Evolutionary conservation across 2,329 filamentous ascomycete genomes (phyloP).

Genomic region (Neopestalotiopsis sp.): DNA sequence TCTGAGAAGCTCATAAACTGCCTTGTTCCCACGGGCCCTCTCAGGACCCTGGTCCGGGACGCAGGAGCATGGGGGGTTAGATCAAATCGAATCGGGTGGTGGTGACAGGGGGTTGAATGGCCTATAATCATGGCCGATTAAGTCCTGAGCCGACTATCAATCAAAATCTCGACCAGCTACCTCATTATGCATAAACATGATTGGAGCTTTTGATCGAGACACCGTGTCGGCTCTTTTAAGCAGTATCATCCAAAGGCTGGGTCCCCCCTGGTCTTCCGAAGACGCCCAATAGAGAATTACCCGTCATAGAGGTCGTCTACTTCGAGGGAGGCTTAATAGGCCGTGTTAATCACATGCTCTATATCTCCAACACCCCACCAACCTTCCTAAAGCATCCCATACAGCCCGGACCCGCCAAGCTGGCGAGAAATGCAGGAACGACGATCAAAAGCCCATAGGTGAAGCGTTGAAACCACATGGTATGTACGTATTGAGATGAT

Average conservation of each 20-base stretch:
- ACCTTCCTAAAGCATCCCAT: constrained; percentile 5
- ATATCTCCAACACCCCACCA: background rate
- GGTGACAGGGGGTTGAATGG: background rate
- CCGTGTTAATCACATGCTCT: constrained; percentile 10
- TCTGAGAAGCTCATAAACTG: constrained; percentile 13
- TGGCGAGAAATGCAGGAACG: constrained; percentile 7
- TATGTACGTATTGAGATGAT: too few relatives aligned
- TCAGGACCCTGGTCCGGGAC: background rate
- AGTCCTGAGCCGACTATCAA: background rate
- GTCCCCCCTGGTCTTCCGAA: background rate
- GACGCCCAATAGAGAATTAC: background rate
- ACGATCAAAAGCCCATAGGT: background rate
- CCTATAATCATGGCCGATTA: background rate
- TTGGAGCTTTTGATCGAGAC: background rate
- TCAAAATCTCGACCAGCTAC: background rate
- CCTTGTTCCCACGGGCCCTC: background rate
- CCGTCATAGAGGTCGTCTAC: background rate
- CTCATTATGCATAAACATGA: background rate
- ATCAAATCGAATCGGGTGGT: background rate
- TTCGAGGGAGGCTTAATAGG: background rate
- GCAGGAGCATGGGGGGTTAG: background rate
- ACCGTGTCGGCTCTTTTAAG: background rate
- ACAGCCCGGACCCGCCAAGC: constrained; percentile 1
- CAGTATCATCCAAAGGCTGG: background rate
- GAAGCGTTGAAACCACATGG: too few relatives aligned